Evolutionary conservation across 169 alveolate genomes (phyloP), one percentile per base, ranked within the genome.

Genomic region (Babesia sp.): DNA sequence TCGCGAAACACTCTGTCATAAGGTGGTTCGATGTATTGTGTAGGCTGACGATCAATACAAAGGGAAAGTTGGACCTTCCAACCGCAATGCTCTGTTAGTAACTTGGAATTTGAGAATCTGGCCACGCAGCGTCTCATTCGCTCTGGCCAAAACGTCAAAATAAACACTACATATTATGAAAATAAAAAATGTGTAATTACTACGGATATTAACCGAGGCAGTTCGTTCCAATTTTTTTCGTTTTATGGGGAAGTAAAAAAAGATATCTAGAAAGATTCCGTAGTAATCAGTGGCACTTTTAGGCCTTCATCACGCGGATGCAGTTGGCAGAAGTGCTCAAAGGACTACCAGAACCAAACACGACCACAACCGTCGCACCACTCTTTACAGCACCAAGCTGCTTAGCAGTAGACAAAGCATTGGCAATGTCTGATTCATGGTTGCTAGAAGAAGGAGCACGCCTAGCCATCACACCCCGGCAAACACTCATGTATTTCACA

Each of bases 391-490:
- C 64, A 54, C 91, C 93, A 73, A 87, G 73, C 63, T 91, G 97
- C 91, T 97, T 97, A 51, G 99, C 99, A 36, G 91, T 85, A 41
- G 92, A 90, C 24, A 95, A 71, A 11, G 97, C 97, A 58, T 86
- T 86, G 63, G 92, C 86, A 44, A 96, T 74, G 41, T 94, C 90
- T 36, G 66, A 91, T 41, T 96, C 98, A 28, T 94, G 92, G 74
- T 96, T 97, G 75, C 90, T 84, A 84, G 92, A 91, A 24, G 97
- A 88, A 50, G 96, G 94, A 44, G 96, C 91, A 83, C 94, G 91
- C 59, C 93, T 91, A 12, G 97, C 94, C 31, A 91, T 86, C 22
- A 94, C 97, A n/a, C 99, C 99, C 51, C 99, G 94, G 58, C 93
- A 89, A 46, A 93, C 92, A 58, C 91, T 93, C 91, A 96, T 76